Conservation (phyloP, 768 basidiomycete genomes). For the Cystofilobasidium macerans region DNA sequence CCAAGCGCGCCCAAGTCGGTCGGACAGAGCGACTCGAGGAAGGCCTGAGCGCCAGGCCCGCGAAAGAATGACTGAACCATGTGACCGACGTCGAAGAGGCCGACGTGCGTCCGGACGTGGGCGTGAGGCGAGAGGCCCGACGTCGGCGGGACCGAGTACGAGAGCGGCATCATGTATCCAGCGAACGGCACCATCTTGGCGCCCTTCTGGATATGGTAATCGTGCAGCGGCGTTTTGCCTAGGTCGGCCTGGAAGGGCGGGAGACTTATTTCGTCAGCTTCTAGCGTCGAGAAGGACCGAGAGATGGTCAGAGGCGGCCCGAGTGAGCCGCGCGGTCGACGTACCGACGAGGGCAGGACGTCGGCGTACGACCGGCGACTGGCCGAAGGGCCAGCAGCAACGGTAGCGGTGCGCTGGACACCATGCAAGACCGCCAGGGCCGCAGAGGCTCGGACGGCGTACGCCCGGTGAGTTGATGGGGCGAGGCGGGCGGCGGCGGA, state of each 20-base stretch:
- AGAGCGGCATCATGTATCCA: conserved; percentile 85
- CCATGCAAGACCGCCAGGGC: too few species aligned
- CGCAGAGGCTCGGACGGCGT: too few species aligned
- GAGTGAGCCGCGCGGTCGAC: too few species aligned
- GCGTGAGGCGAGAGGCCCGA: conserved; percentile 49
- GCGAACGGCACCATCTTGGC: conserved; percentile 97
- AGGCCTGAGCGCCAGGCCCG: conserved; percentile 62
- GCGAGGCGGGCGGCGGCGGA: too few species aligned
- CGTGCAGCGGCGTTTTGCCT: conserved; percentile 64
- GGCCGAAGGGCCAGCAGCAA: too few species aligned
- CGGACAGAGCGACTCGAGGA: conserved; percentile 83
- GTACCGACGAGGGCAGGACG: too few species aligned
- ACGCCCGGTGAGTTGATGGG: too few species aligned
- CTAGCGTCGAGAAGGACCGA: too few species aligned
- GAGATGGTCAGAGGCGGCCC: too few species aligned
- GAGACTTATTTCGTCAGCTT: too few species aligned
- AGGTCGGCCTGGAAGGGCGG: conserved; percentile 39
- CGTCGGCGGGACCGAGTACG: conserved; percentile 45
- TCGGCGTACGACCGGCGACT: too few species aligned
- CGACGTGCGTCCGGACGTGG: conserved; percentile 68
- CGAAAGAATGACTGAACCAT: conserved; percentile 93
- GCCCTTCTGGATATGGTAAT: conserved; percentile 64
- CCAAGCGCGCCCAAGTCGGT: background rate
- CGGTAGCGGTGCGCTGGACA: too few species aligned
- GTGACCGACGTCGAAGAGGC: conserved; percentile 94